A percentile compares a stretch with the other conserved stretches of the same genome.
Evolutionary conservation across 225 moss, liverwort and hornwort genomes (phyloP).

Genomic region (Climacium dendroides): DNA sequence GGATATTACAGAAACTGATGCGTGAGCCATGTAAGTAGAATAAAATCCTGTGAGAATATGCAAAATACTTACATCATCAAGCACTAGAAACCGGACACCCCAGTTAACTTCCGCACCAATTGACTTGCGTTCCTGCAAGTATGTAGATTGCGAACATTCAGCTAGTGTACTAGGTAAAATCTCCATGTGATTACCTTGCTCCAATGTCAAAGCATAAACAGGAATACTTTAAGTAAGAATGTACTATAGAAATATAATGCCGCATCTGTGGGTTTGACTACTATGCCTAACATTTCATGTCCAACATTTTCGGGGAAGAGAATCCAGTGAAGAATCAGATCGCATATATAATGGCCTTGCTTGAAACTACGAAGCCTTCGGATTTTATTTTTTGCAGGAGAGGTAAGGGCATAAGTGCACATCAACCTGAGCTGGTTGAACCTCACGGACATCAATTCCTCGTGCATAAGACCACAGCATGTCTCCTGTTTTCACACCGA

Average conservation of each 20-base stretch:
- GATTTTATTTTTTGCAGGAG: not conserved
- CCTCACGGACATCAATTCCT: slow-evolving; percentile 83
- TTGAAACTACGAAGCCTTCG: not conserved
- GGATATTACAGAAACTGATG: not conserved
- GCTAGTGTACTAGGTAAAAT: not conserved
- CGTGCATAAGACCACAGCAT: slow-evolving; percentile 93
- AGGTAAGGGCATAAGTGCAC: not conserved
- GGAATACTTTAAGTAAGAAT: not conserved
- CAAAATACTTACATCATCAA: slow-evolving; percentile 63
- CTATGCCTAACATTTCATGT: not conserved
- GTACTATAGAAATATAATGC: not conserved
- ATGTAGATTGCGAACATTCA: not conserved
- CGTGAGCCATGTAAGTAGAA: not conserved
- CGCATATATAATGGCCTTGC: not conserved
- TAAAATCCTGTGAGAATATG: not conserved
- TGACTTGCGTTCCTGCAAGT: slow-evolving; percentile 89
- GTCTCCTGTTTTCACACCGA: slow-evolving; percentile 79
- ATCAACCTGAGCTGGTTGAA: slow-evolving; percentile 75
- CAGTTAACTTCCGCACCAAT: slow-evolving; percentile 99
- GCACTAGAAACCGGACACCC: slow-evolving; percentile 85
- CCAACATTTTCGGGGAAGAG: not conserved
- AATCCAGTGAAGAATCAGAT: not conserved
- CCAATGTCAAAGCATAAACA: not conserved
- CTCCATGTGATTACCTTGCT: not conserved
- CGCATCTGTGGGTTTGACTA: not conserved